These are phyloP conservation scores for Pichia nanzhaoensis DNA, from an alignment of 805 yeast genomes.

Conservation along the genomic window DNA sequence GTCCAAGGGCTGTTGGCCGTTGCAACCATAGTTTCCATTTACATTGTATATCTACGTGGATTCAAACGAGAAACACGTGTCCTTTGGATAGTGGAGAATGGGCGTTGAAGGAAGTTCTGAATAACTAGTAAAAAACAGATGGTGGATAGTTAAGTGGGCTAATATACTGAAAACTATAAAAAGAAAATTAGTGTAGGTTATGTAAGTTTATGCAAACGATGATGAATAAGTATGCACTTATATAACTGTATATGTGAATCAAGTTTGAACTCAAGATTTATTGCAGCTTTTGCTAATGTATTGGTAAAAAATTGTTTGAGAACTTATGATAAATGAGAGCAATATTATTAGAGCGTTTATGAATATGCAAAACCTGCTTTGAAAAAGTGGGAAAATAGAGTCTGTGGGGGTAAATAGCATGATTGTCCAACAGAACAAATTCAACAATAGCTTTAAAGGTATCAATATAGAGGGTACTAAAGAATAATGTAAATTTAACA, in stretches of 20 bases:
- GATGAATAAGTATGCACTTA: no score
- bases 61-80: conserved; percentile 90
- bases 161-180: no score
- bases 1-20: conserved; percentile 95
- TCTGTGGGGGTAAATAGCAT: not conserved
- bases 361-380: not conserved
- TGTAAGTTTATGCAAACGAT: no score
- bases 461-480: not conserved
- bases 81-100: conserved; percentile 94
- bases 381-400: not conserved
- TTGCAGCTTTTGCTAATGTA: no score
- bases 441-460: not conserved
- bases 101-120: conserved; percentile 34
- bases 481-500: not conserved
- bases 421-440: not conserved
- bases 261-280: no score
- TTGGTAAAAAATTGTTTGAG: no score
- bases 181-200: no score
- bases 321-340: not conserved
- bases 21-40: conserved; percentile 98
- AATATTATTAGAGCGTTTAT: not conserved
- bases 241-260: no score
- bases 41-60: conserved; percentile 95
- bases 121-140: conserved; percentile 11
- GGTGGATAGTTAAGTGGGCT: no score